phyloP scores from a whole-genome alignment of 2,329 filamentous ascomycete species.

The Aspergillus aculeatinus region DNA sequence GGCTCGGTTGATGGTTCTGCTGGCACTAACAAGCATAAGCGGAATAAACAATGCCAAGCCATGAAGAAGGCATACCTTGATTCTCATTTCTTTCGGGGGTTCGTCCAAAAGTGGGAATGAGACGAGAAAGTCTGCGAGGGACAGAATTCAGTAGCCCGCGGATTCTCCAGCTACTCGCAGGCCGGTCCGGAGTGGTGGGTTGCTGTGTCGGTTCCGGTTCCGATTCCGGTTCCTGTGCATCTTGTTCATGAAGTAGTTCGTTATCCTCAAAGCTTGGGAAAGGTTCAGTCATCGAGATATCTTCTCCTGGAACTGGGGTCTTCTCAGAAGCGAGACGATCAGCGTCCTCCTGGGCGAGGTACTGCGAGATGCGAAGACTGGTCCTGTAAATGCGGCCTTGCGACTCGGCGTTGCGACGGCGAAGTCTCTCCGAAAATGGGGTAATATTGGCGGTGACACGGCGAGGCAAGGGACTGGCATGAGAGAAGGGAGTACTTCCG shows the following conservation, averaged over 20 bases:
- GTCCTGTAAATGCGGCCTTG: slow-evolving; percentile 36
- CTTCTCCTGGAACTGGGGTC: background rate
- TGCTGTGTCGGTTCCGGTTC: slow-evolving; percentile 6
- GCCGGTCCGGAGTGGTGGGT: slow-evolving; percentile 25
- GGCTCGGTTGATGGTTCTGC: slow-evolving; percentile 21
- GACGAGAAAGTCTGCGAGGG: slow-evolving; percentile 29
- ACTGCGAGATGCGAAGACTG: slow-evolving; percentile 33
- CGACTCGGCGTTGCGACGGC: slow-evolving; percentile 30
- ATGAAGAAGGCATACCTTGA: slow-evolving; percentile 14
- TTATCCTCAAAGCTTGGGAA: background rate
- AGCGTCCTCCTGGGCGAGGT: slow-evolving; percentile 32
- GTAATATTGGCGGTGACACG: slow-evolving; percentile 18
- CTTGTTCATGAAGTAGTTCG: background rate
- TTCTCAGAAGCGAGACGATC: slow-evolving; percentile 23
- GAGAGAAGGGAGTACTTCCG: slow-evolving; percentile 23
- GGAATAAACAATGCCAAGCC: background rate
- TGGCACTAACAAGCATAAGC: slow-evolving; percentile 14
- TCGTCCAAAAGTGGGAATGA: slow-evolving; percentile 23
- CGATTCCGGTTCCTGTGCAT: background rate
- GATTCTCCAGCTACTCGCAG: slow-evolving; percentile 29
- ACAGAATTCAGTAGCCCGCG: slow-evolving; percentile 32
- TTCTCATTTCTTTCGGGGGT: slow-evolving; percentile 16
- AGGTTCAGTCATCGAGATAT: background rate
- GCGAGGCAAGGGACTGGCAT: slow-evolving; percentile 19
- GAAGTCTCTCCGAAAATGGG: slow-evolving; percentile 32